A percentile compares a stretch with the other conserved stretches of the same genome.
phyloP scores from a whole-genome alignment of 176 grass and related monocot genomes.

The Hordeum marinum region DNA sequence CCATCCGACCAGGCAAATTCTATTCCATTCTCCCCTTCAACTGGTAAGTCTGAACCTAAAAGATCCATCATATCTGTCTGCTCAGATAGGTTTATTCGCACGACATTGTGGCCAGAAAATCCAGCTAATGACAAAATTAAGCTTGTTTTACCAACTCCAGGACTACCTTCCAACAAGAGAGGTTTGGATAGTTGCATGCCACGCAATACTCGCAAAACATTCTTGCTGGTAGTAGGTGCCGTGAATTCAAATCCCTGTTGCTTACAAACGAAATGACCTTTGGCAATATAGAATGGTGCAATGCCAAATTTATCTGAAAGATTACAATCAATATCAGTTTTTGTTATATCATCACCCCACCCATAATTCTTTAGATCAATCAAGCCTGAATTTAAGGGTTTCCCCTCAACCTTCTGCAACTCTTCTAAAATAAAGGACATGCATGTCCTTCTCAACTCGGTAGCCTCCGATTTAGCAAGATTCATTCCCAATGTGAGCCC shows the following conservation, averaged over 20 bases:
- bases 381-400: slow-evolving; percentile 22
- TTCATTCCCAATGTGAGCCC: slow-evolving; percentile 73
- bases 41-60: slow-evolving; percentile 86
- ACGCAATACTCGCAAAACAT: slow-evolving; percentile 82
- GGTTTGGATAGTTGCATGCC: slow-evolving; percentile 90
- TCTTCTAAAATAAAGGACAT: slow-evolving; percentile 63
- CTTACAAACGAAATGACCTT: slow-evolving; percentile 60
- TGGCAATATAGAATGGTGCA: slow-evolving; percentile 63
- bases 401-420: slow-evolving; percentile 53
- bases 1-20: slow-evolving; percentile 97
- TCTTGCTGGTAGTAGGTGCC: slow-evolving; percentile 81
- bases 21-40: slow-evolving; percentile 65
- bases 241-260: slow-evolving; percentile 56
- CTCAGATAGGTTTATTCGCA: slow-evolving; percentile 93
- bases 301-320: slow-evolving; percentile 65
- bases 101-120: slow-evolving; percentile 79
- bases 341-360: slow-evolving; percentile 61
- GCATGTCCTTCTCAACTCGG: slow-evolving; percentile 52
- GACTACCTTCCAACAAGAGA: slow-evolving; percentile 95
- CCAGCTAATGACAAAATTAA: slow-evolving; percentile 72
- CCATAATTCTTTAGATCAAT: slow-evolving; percentile 69
- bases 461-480: slow-evolving; percentile 60
- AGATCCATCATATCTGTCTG: slow-evolving; percentile 99
- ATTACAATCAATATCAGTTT: slow-evolving; percentile 23
- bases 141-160: slow-evolving; percentile 96